Conservation (phyloP, 768 basidiomycete genomes). For the Psilocybe subaeruginosa region DNA sequence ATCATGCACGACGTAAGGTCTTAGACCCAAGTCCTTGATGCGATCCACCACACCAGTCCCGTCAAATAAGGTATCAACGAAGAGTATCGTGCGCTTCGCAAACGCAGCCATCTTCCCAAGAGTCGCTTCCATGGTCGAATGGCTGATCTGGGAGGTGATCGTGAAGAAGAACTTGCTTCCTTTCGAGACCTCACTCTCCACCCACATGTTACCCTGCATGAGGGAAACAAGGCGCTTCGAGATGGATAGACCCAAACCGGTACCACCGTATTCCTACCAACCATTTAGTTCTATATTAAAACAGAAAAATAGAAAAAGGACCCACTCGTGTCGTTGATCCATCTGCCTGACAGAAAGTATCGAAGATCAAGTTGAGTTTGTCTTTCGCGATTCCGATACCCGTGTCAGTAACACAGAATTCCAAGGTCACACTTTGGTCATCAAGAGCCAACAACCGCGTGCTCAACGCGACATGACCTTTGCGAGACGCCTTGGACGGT, state of each 20-base stretch:
- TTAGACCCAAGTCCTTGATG: slow-evolving; percentile 79
- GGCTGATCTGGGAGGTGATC: slow-evolving; percentile 83
- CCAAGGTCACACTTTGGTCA: slow-evolving; percentile 84
- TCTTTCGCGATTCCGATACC: slow-evolving; percentile 99
- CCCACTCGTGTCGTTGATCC: slow-evolving; percentile 93
- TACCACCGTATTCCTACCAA: slow-evolving; percentile 91
- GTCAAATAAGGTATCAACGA: slow-evolving; percentile 86
- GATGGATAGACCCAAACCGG: slow-evolving; percentile 94
- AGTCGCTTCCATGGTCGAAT: slow-evolving; percentile 72
- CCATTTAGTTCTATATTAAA: slow-evolving; percentile 1
- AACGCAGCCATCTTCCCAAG: slow-evolving; percentile 85
- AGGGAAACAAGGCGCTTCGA: slow-evolving; percentile 96
- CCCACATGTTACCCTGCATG: slow-evolving; percentile 99
- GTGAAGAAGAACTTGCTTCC: slow-evolving; percentile 98
- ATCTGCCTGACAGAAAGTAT: slow-evolving; percentile 98
- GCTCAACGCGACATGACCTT: slow-evolving; percentile 90
- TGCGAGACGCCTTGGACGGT: slow-evolving; percentile 72
- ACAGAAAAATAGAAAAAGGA: slow-evolving; percentile 18
- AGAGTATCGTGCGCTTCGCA: slow-evolving; percentile 85
- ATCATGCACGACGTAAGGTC: slow-evolving; percentile 74
- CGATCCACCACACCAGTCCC: slow-evolving; percentile 73
- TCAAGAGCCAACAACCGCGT: slow-evolving; percentile 80
- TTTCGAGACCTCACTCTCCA: slow-evolving; percentile 90
- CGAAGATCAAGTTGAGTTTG: slow-evolving; percentile 97
- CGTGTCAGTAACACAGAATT: slow-evolving; percentile 97